Percentiles rank a stretch among this genome's conserved stretches.
These are phyloP conservation scores for Abelmoschus esculentus DNA, from an alignment of 345 rosid species.

Conservation along the genomic window DNA sequence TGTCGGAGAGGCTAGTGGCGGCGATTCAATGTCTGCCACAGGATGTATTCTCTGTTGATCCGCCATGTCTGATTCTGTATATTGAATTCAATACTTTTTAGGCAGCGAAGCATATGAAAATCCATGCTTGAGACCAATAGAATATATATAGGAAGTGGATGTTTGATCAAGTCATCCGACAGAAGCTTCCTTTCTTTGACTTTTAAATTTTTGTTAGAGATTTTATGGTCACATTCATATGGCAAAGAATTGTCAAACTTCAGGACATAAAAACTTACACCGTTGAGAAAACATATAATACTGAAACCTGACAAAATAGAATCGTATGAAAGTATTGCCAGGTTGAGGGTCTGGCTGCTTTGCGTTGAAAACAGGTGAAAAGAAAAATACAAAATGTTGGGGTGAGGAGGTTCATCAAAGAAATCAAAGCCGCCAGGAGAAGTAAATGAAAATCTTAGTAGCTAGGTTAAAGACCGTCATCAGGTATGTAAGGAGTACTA, in stretches of 20 bases:
- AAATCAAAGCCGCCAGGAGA: not conserved
- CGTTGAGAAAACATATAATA: too few species aligned
- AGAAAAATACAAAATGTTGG: not conserved
- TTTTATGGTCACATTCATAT: not conserved
- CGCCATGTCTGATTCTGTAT: constrained; percentile 23
- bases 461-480: too few species aligned
- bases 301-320: too few species aligned
- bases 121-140: not conserved
- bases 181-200: constrained; percentile 18
- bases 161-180: not conserved
- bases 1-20: constrained; percentile 24
- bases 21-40: constrained; percentile 45
- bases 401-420: not conserved
- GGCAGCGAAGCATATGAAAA: not conserved
- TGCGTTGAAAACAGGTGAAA: not conserved
- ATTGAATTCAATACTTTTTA: too few species aligned
- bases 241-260: too few species aligned
- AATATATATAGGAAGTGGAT: not conserved
- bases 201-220: not conserved
- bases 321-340: too few species aligned
- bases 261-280: too few species aligned
- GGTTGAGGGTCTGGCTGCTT: not conserved
- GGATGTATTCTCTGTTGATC: constrained; percentile 68
- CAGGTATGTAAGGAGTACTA: too few species aligned
- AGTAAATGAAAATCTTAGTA: too few species aligned